phyloP scores from a whole-genome alignment of 306 rosid species.

The Coriaria nepalensis region DNA sequence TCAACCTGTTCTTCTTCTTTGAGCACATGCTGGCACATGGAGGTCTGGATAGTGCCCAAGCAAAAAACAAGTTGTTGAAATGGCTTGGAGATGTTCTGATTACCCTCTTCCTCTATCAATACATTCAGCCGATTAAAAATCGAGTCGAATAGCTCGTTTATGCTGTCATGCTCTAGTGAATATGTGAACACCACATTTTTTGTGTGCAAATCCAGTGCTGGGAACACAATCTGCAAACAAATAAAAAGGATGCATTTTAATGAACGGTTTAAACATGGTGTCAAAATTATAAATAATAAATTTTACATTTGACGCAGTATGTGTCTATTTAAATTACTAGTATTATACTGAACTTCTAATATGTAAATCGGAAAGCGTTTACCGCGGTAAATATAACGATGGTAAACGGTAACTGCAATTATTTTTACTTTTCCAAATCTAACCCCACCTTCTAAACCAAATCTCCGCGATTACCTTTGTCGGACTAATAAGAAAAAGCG shows the following conservation, averaged over 20 bases:
- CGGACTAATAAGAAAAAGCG: no score
- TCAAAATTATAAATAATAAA: background rate
- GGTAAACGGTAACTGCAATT: no score
- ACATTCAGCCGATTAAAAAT: slow-evolving; percentile 42
- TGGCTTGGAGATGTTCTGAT: slow-evolving; percentile 27
- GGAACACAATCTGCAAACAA: slow-evolving; percentile 58
- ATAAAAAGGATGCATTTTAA: background rate
- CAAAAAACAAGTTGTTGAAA: slow-evolving; percentile 62
- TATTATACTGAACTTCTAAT: background rate
- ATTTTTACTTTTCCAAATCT: no score
- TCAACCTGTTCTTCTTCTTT: slow-evolving; percentile 89
- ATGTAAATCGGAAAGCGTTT: background rate
- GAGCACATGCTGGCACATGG: slow-evolving; percentile 56
- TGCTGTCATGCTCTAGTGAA: slow-evolving; percentile 60
- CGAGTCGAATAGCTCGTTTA: slow-evolving; percentile 42
- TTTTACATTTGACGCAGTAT: background rate
- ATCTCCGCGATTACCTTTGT: no score
- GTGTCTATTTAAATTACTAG: no score
- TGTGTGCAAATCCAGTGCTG: slow-evolving; percentile 50
- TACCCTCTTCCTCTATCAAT: slow-evolving; percentile 23
- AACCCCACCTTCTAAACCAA: no score
- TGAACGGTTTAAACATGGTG: background rate
- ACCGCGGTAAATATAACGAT: no score
- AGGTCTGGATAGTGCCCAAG: slow-evolving; percentile 48
- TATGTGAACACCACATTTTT: slow-evolving; percentile 59